phyloP scores from a whole-genome alignment of 139 green algal species.

The Chlamydomonas schloesseri region DNA sequence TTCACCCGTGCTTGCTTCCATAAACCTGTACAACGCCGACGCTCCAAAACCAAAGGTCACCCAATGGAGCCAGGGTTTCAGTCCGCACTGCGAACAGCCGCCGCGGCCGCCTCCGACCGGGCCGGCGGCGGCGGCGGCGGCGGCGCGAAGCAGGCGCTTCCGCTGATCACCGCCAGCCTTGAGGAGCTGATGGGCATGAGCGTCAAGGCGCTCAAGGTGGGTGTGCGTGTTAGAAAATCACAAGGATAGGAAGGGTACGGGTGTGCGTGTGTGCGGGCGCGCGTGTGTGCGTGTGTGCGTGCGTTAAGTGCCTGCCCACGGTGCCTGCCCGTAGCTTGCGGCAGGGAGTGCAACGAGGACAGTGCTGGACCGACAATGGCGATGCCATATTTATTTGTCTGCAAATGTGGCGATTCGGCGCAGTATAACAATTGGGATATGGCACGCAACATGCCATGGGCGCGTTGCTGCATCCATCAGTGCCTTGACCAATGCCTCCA shows the following conservation, averaged over 20 bases:
- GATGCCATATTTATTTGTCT: too few relatives aligned
- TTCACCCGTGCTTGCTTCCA: too few relatives aligned
- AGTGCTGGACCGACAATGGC: too few relatives aligned
- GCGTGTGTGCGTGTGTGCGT: neutral
- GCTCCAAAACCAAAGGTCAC: too few relatives aligned
- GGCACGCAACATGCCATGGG: too few relatives aligned
- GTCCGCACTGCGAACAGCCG: constrained; percentile 26
- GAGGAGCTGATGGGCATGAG: constrained; percentile 47
- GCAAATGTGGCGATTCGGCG: too few relatives aligned
- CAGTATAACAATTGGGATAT: too few relatives aligned
- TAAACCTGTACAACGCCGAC: too few relatives aligned
- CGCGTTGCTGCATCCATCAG: too few relatives aligned
- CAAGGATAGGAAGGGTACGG: too few relatives aligned
- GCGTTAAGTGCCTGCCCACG: neutral
- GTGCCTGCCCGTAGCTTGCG: neutral
- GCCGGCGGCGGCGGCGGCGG: neutral
- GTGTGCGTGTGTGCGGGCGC: neutral
- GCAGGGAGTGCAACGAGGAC: neutral
- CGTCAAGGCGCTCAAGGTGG: constrained; percentile 47
- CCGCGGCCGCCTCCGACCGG: constrained; percentile 7
- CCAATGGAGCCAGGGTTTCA: constrained; percentile 49
- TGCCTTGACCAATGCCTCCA: too few relatives aligned
- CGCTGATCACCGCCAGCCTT: constrained; percentile 32
- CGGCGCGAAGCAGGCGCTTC: constrained; percentile 20
- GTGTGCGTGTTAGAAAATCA: constrained; percentile 3